Evolutionary conservation across 805 yeast genomes (phyloP).

Genomic region (Pichia manshurica): DNA sequence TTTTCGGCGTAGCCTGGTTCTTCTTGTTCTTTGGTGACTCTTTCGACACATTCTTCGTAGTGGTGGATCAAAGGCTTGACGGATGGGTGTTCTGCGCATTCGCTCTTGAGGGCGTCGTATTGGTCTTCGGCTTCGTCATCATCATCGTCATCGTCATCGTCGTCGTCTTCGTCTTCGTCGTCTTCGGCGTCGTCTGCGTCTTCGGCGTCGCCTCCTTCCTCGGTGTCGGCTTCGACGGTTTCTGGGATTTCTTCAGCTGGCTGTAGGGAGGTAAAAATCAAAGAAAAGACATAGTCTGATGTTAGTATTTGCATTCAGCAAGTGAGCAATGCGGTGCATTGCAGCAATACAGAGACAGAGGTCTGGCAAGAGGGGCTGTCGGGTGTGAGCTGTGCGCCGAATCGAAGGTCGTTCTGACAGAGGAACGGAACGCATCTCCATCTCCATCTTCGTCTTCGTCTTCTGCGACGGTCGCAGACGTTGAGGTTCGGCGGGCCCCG

Average conservation of each 20-base stretch:
- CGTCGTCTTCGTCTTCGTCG: constrained; percentile 35
- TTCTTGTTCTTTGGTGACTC: constrained; percentile 84
- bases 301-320: constrained; percentile 7
- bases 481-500: too few relatives aligned
- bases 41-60: constrained; percentile 89
- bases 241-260: constrained; percentile 30
- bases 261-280: constrained; percentile 13
- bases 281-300: too few relatives aligned
- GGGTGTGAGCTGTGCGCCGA: too few relatives aligned
- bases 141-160: constrained; percentile 36
- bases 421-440: too few relatives aligned
- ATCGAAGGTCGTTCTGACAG: too few relatives aligned
- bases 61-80: constrained; percentile 79
- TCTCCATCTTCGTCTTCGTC: too few relatives aligned
- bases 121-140: constrained; percentile 64
- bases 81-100: constrained; percentile 60
- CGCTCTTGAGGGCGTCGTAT: constrained; percentile 57
- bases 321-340: too few relatives aligned
- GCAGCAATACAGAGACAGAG: too few relatives aligned
- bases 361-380: too few relatives aligned
- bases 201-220: constrained; percentile 41
- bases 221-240: constrained; percentile 39
- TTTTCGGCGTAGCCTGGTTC: constrained; percentile 76
- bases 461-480: too few relatives aligned
- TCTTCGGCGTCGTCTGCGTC: constrained; percentile 46